Percentiles rank a stretch among this genome's conserved stretches.
phyloP scores from a whole-genome alignment of 345 rosid species.

The Erodium maritimum region DNA sequence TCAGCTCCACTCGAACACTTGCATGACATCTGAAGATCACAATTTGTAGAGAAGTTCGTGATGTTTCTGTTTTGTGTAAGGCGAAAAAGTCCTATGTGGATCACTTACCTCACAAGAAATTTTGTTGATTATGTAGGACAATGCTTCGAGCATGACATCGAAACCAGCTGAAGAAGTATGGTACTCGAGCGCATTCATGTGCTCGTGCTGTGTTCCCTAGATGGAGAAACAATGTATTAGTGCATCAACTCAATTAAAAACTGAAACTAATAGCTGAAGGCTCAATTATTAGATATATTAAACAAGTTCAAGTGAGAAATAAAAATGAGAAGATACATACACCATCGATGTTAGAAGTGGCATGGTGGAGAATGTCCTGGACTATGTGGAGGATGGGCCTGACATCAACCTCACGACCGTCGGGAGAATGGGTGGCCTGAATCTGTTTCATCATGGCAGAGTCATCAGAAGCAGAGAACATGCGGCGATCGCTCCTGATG shows the following conservation, averaged over 20 bases:
- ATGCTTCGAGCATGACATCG: constrained; percentile 23
- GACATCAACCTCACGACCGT: constrained; percentile 29
- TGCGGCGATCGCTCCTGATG: constrained; percentile 10
- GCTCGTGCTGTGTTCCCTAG: constrained; percentile 15
- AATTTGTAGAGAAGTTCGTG: not conserved
- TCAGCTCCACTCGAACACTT: constrained; percentile 38
- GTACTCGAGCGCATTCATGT: constrained; percentile 12
- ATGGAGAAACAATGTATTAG: not conserved
- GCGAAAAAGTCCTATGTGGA: not conserved
- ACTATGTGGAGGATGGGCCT: constrained; percentile 23
- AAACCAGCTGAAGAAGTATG: constrained; percentile 5
- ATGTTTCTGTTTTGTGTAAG: not conserved
- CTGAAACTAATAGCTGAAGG: not conserved
- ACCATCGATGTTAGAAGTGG: constrained; percentile 21
- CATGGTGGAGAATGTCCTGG: constrained; percentile 24
- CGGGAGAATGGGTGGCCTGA: constrained; percentile 36
- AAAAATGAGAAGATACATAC: constrained; percentile 10
- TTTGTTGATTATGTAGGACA: constrained; percentile 21
- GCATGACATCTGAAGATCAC: constrained; percentile 29
- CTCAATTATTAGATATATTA: not conserved
- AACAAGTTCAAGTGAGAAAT: not conserved
- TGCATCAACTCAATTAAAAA: not conserved
- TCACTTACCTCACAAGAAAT: constrained; percentile 34
- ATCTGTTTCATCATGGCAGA: constrained; percentile 29
- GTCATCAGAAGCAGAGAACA: constrained; percentile 24